Base-by-base conservation (phyloP, 2,329 filamentous ascomycete genomes). In the Colletotrichum sp. region DNA sequence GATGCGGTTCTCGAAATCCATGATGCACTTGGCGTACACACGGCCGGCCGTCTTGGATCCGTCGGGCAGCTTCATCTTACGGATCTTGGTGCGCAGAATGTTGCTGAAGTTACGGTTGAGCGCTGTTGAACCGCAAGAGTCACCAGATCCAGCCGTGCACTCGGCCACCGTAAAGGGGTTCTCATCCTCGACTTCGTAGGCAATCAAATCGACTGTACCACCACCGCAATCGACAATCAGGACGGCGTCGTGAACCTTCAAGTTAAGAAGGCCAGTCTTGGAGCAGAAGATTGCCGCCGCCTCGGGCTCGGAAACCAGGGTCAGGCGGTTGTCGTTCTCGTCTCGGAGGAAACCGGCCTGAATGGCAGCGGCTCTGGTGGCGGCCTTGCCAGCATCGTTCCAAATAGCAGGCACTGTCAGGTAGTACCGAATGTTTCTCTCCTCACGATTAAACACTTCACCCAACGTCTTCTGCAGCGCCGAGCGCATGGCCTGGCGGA, bases 1-100 rank as follows among this genome's bases (percentile, higher is more conserved):
- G 91, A 99, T 98, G 85, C 97, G 91, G 91, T 99, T 99, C 89
- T 99, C 97, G 82, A 99, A 99, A 87, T 99, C 97, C 96, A 99
- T 99, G 86, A 99, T 99, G 85, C 96, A 99, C 88, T 99, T 99
- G 80, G 96, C 96, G 85, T 99, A 99, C 71, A 99, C 97, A 86
- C 96, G 96, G 59, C 96, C 96, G n/a, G 97, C 96, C 4, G 96
- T 99, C 87, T 96, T 98, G 80, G 96, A 98, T 63, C 96, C 96
- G 83, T 99, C 96, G 2, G 97, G 96, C 62, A 99, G 90, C 87
- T 99, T 99, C 97, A 99, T 99, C 90, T 99, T 99, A 80, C 96
- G 92, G 81, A 99, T 99, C 90, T 99, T 99, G 77, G 96, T 98
- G 70, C 97, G 94, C 67, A 99, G 89, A 80, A 99, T 98, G 87